Percentiles rank a stretch among this genome's conserved stretches.
phyloP scores from a whole-genome alignment of 805 yeast species.

The Jamesozyma piceae region DNA sequence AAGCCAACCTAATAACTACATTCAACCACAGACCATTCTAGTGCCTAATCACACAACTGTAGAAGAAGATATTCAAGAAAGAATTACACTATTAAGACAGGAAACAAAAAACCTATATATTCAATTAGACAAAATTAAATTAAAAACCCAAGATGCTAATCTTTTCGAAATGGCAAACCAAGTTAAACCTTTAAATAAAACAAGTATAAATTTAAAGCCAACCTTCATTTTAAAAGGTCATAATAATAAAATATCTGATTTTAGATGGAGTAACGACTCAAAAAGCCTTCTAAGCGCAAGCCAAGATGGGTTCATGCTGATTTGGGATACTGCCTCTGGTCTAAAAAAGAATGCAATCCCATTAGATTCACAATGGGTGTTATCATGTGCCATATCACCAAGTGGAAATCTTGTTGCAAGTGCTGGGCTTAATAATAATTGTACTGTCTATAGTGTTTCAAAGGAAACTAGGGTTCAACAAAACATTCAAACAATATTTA shows the following conservation, averaged over 20 bases:
- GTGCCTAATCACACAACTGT: slow-evolving; percentile 6
- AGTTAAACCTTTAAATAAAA: slow-evolving; percentile 15
- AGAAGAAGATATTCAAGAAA: slow-evolving; percentile 22
- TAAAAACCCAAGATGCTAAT: slow-evolving; percentile 38
- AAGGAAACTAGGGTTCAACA: slow-evolving; percentile 31
- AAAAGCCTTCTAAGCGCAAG: slow-evolving; percentile 57
- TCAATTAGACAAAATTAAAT: slow-evolving; percentile 40
- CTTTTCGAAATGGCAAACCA: slow-evolving; percentile 33
- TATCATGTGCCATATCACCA: slow-evolving; percentile 65
- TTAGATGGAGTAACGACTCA: slow-evolving; percentile 63
- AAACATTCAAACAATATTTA: slow-evolving; percentile 44
- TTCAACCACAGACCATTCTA: slow-evolving; percentile 5
- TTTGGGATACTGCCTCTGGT: slow-evolving; percentile 76
- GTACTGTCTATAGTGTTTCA: slow-evolving; percentile 54
- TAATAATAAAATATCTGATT: slow-evolving; percentile 58
- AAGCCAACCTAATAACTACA: background rate
- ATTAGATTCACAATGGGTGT: slow-evolving; percentile 70
- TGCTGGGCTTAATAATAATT: slow-evolving; percentile 75
- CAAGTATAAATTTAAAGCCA: slow-evolving; percentile 28
- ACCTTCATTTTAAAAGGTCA: slow-evolving; percentile 43
- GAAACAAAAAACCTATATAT: slow-evolving; percentile 41
- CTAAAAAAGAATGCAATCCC: slow-evolving; percentile 61
- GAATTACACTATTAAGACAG: slow-evolving; percentile 33
- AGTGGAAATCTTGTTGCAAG: slow-evolving; percentile 58
- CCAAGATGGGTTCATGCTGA: slow-evolving; percentile 75